These are phyloP conservation scores for Eimeria tenella DNA, from an alignment of 169 alveolate species.

Conservation along the genomic window DNA sequence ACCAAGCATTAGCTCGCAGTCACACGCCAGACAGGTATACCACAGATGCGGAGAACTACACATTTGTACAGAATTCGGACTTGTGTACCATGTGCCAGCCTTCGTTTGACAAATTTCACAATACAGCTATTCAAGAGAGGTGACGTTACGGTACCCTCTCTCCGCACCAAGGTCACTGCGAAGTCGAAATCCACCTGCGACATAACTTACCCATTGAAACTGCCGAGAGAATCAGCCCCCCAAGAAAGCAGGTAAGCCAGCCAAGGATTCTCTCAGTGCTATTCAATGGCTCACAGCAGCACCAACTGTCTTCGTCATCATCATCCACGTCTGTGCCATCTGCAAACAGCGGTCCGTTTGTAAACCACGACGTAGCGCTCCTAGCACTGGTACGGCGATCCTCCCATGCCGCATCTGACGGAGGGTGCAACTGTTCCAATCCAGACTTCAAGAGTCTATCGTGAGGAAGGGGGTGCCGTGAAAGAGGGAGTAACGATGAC, in stretches of 20 bases:
- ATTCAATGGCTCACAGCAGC: slow-evolving; percentile 71
- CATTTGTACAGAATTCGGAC: background rate
- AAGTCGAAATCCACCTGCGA: background rate
- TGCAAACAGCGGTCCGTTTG: slow-evolving; percentile 25
- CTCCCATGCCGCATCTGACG: slow-evolving; percentile 19
- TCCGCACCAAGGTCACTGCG: no score
- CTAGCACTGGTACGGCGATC: slow-evolving; percentile 38
- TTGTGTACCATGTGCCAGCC: background rate
- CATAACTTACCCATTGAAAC: slow-evolving; percentile 67
- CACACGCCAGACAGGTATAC: background rate
- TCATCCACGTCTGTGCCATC: slow-evolving; percentile 52
- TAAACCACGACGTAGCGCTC: slow-evolving; percentile 45
- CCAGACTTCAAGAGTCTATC: slow-evolving; percentile 20
- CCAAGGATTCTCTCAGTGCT: slow-evolving; percentile 72
- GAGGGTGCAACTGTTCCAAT: slow-evolving; percentile 38
- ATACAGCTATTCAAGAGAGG: no score
- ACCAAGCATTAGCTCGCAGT: background rate
- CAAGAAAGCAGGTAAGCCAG: slow-evolving; percentile 77
- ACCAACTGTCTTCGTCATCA: slow-evolving; percentile 71
- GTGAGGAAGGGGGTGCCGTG: slow-evolving; percentile 51
- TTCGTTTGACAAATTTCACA: background rate
- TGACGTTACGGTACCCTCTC: no score
- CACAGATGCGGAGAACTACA: background rate
- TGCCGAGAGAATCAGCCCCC: slow-evolving; percentile 75
- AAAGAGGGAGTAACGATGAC: slow-evolving; percentile 55